A percentile compares a stretch with the other conserved stretches of the same genome.
Evolutionary conservation across 2,329 filamentous ascomycete genomes (phyloP).

Genomic region (Cylindrodendrum hubeiense): DNA sequence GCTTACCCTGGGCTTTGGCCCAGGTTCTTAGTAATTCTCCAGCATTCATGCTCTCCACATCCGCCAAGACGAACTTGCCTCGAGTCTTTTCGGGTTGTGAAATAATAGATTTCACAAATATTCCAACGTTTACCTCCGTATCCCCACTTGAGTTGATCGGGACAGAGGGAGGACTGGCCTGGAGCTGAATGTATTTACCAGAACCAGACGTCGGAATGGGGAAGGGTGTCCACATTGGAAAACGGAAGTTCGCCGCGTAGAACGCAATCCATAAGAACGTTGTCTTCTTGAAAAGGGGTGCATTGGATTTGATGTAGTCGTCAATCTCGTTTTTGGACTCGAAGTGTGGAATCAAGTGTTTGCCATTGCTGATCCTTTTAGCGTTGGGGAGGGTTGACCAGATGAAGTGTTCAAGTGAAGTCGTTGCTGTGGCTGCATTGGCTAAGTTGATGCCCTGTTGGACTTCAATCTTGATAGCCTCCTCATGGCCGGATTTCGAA

Average conservation of each 20-base stretch:
- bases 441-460: conserved; percentile 57
- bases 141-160: conserved; percentile 48
- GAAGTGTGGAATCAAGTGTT: conserved; percentile 54
- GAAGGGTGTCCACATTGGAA: conserved; percentile 26
- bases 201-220: conserved; percentile 20
- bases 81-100: conserved; percentile 46
- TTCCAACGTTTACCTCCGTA: conserved; percentile 47
- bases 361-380: conserved; percentile 47
- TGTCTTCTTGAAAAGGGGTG: conserved; percentile 50
- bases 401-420: conserved; percentile 57
- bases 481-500: conserved; percentile 40
- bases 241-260: conserved; percentile 50
- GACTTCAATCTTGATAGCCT: conserved; percentile 53
- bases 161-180: conserved; percentile 38
- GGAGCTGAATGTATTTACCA: conserved; percentile 46
- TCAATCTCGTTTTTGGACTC: conserved; percentile 57
- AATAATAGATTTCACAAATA: conserved; percentile 49
- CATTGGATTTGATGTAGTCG: conserved; percentile 52
- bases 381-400: conserved; percentile 59
- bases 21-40: conserved; percentile 48
- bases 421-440: conserved; percentile 51
- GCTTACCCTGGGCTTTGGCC: conserved; percentile 43
- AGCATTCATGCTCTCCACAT: conserved; percentile 37
- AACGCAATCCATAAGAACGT: conserved; percentile 54
- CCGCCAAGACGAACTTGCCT: conserved; percentile 47